Evolutionary conservation across 202 grass and related monocot species (phyloP).

Genomic region (Bolboschoenoplectus hybrid): DNA sequence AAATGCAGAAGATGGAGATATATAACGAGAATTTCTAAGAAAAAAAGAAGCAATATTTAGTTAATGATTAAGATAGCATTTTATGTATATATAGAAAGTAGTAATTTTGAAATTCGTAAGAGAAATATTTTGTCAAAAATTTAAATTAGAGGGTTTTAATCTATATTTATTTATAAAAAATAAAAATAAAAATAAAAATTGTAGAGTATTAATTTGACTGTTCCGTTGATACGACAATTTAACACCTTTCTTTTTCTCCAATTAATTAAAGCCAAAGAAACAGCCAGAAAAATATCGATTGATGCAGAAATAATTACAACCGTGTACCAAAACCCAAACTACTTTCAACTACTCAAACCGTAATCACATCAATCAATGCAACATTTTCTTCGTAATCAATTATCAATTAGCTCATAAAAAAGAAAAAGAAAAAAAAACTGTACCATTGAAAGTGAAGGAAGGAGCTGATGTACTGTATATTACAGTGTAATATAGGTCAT

Average conservation of each 20-base stretch:
- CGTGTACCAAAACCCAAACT: background rate
- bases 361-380: background rate
- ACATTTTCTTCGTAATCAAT: background rate
- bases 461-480: too few relatives aligned
- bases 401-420: background rate
- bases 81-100: too few relatives aligned
- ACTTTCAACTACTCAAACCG: slow-evolving; percentile 23
- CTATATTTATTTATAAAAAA: too few relatives aligned
- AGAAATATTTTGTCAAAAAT: too few relatives aligned
- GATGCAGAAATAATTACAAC: background rate
- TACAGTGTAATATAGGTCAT: background rate
- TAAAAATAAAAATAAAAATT: background rate
- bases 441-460: background rate
- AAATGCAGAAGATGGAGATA: too few relatives aligned
- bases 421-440: background rate
- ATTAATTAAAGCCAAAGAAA: background rate
- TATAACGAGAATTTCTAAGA: too few relatives aligned
- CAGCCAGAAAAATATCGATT: background rate
- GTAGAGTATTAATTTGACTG: background rate
- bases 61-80: too few relatives aligned
- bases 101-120: too few relatives aligned
- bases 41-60: too few relatives aligned
- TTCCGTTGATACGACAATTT: background rate
- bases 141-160: too few relatives aligned
- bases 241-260: background rate